phyloP scores from a whole-genome alignment of 2,329 filamentous ascomycete genomes.

The Coniosporium tulheliwenetii region DNA sequence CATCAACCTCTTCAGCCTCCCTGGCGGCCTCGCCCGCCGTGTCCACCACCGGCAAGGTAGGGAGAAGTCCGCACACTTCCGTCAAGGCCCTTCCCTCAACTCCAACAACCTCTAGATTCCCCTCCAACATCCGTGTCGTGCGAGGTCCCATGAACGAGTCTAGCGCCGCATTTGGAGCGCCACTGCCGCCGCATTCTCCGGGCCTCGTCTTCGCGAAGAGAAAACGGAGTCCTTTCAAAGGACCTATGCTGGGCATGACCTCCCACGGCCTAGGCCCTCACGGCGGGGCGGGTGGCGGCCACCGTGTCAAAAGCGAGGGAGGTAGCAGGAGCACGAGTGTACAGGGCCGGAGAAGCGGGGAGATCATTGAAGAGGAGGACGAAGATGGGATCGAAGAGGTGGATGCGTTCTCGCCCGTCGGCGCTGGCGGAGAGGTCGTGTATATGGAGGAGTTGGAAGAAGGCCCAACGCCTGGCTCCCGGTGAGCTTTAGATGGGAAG shows the following conservation, averaged over 20 bases:
- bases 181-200: conserved; percentile 38
- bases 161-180: conserved; percentile 7
- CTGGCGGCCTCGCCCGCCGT: conserved; percentile 28
- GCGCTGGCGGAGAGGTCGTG: conserved; percentile 15
- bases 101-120: conserved; percentile 59
- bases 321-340: conserved; percentile 37
- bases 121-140: conserved; percentile 72
- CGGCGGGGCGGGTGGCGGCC: conserved; percentile 15
- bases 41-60: conserved; percentile 37
- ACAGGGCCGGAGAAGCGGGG: conserved; percentile 52
- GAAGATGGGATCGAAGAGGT: conserved; percentile 36
- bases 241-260: conserved; percentile 47
- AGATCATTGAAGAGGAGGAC: conserved; percentile 41
- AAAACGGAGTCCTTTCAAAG: conserved; percentile 71
- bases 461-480: background rate
- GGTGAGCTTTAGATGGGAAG: no score
- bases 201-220: conserved; percentile 66
- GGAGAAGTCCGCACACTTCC: conserved; percentile 70
- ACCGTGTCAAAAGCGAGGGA: conserved; percentile 5
- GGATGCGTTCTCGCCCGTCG: conserved; percentile 40
- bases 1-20: conserved; percentile 65
- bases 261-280: conserved; percentile 18
- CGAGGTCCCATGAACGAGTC: conserved; percentile 36
- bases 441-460: conserved; percentile 6
- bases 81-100: conserved; percentile 93